Evolutionary conservation across 2,329 filamentous ascomycete species (phyloP).

Genomic region (Diaporthe humulicola): DNA sequence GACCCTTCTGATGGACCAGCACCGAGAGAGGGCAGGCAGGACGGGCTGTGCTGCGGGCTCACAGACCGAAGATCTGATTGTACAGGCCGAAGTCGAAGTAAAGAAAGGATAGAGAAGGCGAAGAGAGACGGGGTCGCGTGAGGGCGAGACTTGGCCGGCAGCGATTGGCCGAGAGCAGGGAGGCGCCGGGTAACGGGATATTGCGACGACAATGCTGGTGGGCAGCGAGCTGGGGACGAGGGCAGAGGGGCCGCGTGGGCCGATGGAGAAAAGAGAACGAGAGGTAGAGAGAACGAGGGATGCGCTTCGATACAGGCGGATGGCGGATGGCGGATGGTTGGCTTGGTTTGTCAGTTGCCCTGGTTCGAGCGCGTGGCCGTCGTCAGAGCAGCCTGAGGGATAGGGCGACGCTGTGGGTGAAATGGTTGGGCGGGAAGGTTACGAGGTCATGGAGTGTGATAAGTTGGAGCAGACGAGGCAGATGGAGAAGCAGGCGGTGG

Average conservation of each 20-base stretch:
- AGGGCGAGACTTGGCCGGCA: conserved; percentile 36
- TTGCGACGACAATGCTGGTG: conserved; percentile 19
- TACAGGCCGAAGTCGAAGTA: neutral
- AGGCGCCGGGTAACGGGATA: conserved; percentile 27
- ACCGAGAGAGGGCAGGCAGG: conserved; percentile 24
- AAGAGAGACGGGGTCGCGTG: conserved; percentile 31
- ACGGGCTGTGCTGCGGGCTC: neutral
- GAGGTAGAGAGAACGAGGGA: neutral
- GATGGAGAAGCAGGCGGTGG: conserved; percentile 11
- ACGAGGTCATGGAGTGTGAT: neutral
- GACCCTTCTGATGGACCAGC: conserved; percentile 34
- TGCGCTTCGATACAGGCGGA: neutral
- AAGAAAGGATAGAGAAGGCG: neutral
- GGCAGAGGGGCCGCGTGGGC: conserved; percentile 7
- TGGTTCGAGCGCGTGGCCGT: neutral
- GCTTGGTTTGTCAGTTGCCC: neutral
- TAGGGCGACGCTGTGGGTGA: neutral
- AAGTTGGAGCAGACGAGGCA: neutral
- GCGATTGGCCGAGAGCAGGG: conserved; percentile 33
- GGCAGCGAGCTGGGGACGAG: conserved; percentile 1
- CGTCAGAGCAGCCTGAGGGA: neutral
- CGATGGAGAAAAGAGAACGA: neutral
- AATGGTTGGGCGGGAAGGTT: neutral
- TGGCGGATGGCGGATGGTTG: neutral
- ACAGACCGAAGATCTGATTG: neutral